Evolutionary conservation across 352 stramenopile genomes (phyloP).

Genomic region (Globisporangium yorkense): DNA sequence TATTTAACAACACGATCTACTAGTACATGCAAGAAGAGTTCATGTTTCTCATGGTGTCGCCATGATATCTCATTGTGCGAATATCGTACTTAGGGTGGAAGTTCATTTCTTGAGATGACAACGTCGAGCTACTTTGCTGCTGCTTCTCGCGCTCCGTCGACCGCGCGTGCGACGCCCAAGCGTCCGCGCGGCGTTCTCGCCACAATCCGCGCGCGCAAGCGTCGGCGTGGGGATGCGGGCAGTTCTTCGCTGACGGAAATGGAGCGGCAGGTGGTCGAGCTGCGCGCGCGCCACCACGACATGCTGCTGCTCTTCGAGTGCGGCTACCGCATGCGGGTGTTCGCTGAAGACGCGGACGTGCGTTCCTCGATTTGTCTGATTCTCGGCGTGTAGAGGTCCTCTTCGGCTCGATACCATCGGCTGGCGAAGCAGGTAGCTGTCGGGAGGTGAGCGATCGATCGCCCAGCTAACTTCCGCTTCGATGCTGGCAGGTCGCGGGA

Average conservation of each 20-base stretch:
- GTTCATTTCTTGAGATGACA: not conserved
- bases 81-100: too few relatives aligned
- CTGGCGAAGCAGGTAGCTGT: too few relatives aligned
- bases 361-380: not conserved
- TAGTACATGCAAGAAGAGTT: too few relatives aligned
- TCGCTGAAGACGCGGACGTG: slow-evolving; percentile 61
- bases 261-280: slow-evolving; percentile 63
- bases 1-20: too few relatives aligned
- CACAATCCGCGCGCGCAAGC: not conserved
- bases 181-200: not conserved
- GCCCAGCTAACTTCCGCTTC: not conserved
- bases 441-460: too few relatives aligned
- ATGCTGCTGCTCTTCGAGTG: slow-evolving; percentile 71
- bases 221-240: not conserved
- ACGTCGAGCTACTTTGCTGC: not conserved
- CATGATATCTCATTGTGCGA: too few relatives aligned
- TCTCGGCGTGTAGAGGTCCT: too few relatives aligned
- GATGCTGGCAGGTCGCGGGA: not conserved
- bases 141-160: too few relatives aligned
- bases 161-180: too few relatives aligned
- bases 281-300: slow-evolving; percentile 36
- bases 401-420: too few relatives aligned
- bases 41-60: too few relatives aligned
- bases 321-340: slow-evolving; percentile 78
- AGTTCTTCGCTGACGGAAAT: slow-evolving; percentile 34